These are phyloP conservation scores for Coprinopsis cinerea DNA, from an alignment of 768 basidiomycete species.

Conservation along the genomic window DNA sequence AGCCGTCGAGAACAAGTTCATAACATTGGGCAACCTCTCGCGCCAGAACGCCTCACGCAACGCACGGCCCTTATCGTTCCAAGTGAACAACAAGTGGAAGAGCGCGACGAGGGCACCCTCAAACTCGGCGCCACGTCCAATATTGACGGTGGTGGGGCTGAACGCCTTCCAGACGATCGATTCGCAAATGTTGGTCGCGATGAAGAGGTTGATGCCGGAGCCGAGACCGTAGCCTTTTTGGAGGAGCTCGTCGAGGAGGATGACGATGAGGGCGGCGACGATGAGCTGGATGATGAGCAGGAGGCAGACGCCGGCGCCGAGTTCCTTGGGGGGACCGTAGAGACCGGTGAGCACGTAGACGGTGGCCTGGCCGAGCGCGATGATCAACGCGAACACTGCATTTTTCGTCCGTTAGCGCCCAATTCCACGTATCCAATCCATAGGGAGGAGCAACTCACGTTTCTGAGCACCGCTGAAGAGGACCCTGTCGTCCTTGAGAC, in stretches of 20 bases:
- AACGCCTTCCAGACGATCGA: constrained; percentile 99
- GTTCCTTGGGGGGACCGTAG: constrained; percentile 87
- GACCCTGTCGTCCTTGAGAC: constrained; percentile 93
- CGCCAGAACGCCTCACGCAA: constrained; percentile 98
- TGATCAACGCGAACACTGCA: constrained; percentile 95
- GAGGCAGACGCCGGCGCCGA: constrained; percentile 96
- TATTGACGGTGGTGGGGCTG: constrained; percentile 96
- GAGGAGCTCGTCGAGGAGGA: constrained; percentile 96
- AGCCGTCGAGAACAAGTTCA: constrained; percentile 93
- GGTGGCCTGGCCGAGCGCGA: constrained; percentile 92
- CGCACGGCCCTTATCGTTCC: constrained; percentile 97
- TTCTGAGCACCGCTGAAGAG: constrained; percentile 97
- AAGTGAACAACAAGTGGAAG: constrained; percentile 97
- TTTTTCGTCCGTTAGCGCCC: constrained; percentile 3
- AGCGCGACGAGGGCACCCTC: constrained; percentile 94
- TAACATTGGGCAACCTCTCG: constrained; percentile 92
- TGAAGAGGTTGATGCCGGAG: constrained; percentile 97
- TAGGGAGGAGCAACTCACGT: constrained; percentile 46
- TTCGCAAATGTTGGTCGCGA: constrained; percentile 99
- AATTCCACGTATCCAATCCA: background rate
- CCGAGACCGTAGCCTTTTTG: constrained; percentile 99
- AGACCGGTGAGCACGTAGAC: constrained; percentile 97
- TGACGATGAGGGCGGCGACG: constrained; percentile 91
- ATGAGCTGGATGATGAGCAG: constrained; percentile 95
- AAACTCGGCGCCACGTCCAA: constrained; percentile 95